Base-by-base conservation (phyloP, 371 early-diverging fungal genomes). In the Coemansia sp. region DNA sequence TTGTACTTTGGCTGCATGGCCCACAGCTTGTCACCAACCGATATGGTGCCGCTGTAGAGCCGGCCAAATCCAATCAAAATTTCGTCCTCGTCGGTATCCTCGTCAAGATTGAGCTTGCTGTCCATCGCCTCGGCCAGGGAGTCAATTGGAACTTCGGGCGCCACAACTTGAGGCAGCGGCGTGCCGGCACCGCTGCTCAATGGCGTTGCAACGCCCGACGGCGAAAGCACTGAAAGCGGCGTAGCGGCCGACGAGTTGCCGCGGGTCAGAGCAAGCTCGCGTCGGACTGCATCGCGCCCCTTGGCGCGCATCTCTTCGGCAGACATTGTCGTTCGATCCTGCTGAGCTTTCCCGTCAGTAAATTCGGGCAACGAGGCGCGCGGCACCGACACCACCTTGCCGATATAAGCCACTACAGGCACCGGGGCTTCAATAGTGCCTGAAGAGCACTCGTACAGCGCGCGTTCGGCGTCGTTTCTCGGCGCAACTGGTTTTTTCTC, bases 1-100 rank as follows among this genome's bases (percentile, higher is more conserved):
- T 91, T 86, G 73, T 91, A 97, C 71, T 95, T 96, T 35, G 99
- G 98, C n/a, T 94, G 93, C 52, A 98, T 74, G 0, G 95, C 90
- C 76, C 89, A 87, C 4, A 97, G 53, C 48, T 77, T 88, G 66
- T 96, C 93, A 0, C 98, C 98, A 0, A 90, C 87, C 4, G 85
- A 82, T 32, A 99, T 77, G 0, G 87, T 89, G 7, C 99, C 99
- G 26, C 93, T 91, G 69, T 93, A 98, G 31, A 98, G 81, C 43
- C 98, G 85, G 9, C 96, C 90, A 79, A 97, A 94, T 1, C 97
- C 99, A 65, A 98, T 84, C 42, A 98, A 70, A 0, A 80, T 59
- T 52, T 87, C 81, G 38, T 70, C 63, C 30, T 79, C 79, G 11
- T 70, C 66, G 6, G 65, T 66, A 10, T 79, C 82, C 2, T 81